phyloP scores from a whole-genome alignment of 2,329 filamentous ascomycete genomes.

The Knufia fluminis region DNA sequence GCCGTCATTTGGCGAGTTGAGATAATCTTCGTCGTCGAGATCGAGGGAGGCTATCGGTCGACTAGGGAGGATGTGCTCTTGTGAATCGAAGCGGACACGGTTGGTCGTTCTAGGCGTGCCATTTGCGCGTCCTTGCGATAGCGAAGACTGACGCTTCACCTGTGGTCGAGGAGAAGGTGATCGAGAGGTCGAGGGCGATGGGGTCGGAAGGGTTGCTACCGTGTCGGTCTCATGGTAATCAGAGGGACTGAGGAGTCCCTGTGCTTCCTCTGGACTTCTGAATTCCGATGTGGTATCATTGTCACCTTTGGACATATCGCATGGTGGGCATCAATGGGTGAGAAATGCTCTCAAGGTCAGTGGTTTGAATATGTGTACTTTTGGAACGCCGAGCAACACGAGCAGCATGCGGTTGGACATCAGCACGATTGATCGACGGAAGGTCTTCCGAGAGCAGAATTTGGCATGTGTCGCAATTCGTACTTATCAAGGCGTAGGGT shows the following conservation, averaged over 20 bases:
- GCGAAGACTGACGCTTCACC: constrained; percentile 32
- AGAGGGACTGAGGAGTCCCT: constrained; percentile 26
- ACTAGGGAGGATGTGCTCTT: constrained; percentile 16
- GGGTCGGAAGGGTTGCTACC: constrained; percentile 20
- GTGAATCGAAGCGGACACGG: constrained; percentile 61
- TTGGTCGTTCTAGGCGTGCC: constrained; percentile 54
- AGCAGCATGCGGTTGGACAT: too few relatives aligned
- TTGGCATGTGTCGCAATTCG: too few relatives aligned
- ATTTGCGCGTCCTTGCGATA: constrained; percentile 31
- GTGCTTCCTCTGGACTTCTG: constrained; percentile 27
- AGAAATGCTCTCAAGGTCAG: background rate
- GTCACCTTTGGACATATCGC: constrained; percentile 22
- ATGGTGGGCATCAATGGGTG: constrained; percentile 13
- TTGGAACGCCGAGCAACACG: too few relatives aligned
- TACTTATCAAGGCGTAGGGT: too few relatives aligned
- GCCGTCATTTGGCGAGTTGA: constrained; percentile 37
- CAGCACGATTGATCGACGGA: too few relatives aligned
- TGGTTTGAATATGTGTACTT: too few relatives aligned
- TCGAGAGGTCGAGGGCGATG: constrained; percentile 10
- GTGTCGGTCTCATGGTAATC: constrained; percentile 25
- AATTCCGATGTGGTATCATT: constrained; percentile 22
- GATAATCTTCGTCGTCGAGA: constrained; percentile 54
- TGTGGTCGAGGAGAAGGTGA: constrained; percentile 17
- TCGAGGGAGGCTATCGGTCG: constrained; percentile 29
- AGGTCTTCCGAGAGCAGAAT: too few relatives aligned